Base-by-base conservation (phyloP, 2,329 filamentous ascomycete species). In the Colletotrichum limetticola region DNA sequence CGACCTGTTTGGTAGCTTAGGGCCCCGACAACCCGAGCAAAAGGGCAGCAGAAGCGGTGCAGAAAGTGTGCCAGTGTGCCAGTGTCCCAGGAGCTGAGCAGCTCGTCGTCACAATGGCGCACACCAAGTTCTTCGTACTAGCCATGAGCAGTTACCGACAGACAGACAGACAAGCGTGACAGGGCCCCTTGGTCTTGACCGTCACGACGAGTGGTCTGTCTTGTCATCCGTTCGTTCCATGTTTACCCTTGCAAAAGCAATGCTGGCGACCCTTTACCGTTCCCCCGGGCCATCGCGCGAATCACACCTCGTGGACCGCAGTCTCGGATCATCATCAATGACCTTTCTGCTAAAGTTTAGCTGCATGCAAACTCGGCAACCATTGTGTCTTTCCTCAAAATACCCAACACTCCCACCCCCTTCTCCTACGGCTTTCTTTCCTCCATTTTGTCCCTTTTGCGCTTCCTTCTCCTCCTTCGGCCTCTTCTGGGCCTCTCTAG, bases 321-420 rank as follows among this genome's bases (percentile, higher is more conserved):
- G 16, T 30, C 46, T 60, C 55, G 66, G 70, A 72, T 60, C 59
- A 49, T 60, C 53, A 37, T 60, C 42, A 68, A 69, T 65, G 66
- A 28, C 46, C 26, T 60, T 62, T 61, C 46, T 28, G 19, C 37
- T 42, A 60, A 46, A 70, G 42, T 58, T 56, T 70, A 56, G 70
- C 59, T 32, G 55, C 60, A 69, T 56, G 59, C 22, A 46, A 49
- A 24, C 69, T 60, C 37, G 55, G 66, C 66, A 56, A 57, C 42
- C 66, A 58, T 59, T 42, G 42, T 32, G 35, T 42, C 49, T 26
- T 11, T 22, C 28, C 42, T 49, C 30, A 55, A 53, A 64, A 22
- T 24, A n/a, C 30, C 12, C 28, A 37, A 28, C 12, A 11, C 11
- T 11, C 19, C 19, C 19, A 4, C 42, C 42, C 26, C 60, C 26